Percentiles rank a stretch among this genome's conserved stretches.
phyloP scores from a whole-genome alignment of 2,329 filamentous ascomycete genomes.

The Pseudogymnoascus sp. region DNA sequence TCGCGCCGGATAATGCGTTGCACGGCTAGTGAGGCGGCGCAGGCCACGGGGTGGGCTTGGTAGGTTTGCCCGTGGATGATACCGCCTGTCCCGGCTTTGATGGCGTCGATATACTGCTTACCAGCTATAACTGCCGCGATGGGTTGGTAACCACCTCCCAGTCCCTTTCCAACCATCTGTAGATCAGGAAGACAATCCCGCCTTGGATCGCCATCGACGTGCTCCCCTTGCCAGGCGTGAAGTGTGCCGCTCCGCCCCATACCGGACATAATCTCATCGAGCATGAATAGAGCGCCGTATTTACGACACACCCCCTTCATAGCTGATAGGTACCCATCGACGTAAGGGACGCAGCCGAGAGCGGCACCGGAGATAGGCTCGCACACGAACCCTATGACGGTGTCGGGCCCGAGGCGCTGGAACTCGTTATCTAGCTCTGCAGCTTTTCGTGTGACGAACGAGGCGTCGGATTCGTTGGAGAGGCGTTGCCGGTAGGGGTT shows the following conservation, averaged over 20 bases:
- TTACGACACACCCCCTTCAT: conserved; percentile 60
- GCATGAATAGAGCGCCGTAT: conserved; percentile 64
- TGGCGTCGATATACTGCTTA: conserved; percentile 39
- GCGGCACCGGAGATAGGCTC: conserved; percentile 62
- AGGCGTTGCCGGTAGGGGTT: conserved; percentile 51
- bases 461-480: conserved; percentile 40
- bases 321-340: conserved; percentile 59
- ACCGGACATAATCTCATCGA: conserved; percentile 65
- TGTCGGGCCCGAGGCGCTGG: conserved; percentile 48
- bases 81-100: conserved; percentile 14
- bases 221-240: conserved; percentile 47
- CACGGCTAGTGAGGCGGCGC: conserved; percentile 54
- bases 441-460: conserved; percentile 49
- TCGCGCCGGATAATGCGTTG: conserved; percentile 50
- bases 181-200: conserved; percentile 45
- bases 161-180: conserved; percentile 56
- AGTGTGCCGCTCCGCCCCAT: conserved; percentile 44
- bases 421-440: conserved; percentile 57
- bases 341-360: conserved; percentile 58
- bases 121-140: conserved; percentile 52
- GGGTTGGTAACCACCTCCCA: conserved; percentile 54
- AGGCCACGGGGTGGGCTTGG: conserved; percentile 50
- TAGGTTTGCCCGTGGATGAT: conserved; percentile 43
- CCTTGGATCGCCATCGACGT: conserved; percentile 22
- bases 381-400: conserved; percentile 56